A percentile compares a stretch with the other conserved stretches of the same genome.
Evolutionary conservation across 2,329 filamentous ascomycete species (phyloP).

Genomic region (Zymoseptoria crescenta): DNA sequence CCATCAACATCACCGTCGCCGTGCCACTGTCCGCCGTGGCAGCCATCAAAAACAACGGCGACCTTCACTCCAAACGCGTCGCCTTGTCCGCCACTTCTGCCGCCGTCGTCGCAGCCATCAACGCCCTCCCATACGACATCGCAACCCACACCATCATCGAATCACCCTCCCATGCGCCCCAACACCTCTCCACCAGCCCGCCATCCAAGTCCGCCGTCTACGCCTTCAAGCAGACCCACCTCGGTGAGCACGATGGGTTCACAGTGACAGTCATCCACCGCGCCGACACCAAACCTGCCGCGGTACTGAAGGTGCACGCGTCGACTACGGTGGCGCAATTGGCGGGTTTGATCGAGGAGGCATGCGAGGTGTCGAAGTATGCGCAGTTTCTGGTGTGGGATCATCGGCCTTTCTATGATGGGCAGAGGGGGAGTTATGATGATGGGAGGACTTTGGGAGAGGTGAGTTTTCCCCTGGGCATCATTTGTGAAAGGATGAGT

Average conservation of each 20-base stretch:
- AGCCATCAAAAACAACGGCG: neutral
- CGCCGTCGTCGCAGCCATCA: neutral
- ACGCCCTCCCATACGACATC: neutral
- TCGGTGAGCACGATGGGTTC: neutral
- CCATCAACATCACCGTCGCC: slow-evolving; percentile 6
- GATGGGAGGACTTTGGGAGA: neutral
- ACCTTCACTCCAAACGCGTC: neutral
- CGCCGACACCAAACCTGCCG: neutral
- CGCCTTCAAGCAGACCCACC: neutral
- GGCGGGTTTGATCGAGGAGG: neutral
- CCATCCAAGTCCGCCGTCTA: neutral
- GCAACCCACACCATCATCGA: neutral
- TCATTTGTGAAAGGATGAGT: neutral
- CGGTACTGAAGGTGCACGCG: neutral
- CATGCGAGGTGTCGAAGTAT: neutral
- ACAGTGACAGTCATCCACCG: neutral
- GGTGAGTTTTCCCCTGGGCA: neutral
- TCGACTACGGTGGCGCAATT: neutral
- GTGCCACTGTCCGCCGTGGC: slow-evolving; percentile 4
- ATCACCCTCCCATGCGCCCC: too few relatives aligned
- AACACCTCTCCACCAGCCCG: neutral
- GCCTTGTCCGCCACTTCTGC: neutral
- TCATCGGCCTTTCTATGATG: neutral
- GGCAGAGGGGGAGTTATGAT: neutral
- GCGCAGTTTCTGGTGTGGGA: neutral